phyloP scores from a whole-genome alignment of 2,329 filamentous ascomycete species.

The Helotiales sp. region DNA sequence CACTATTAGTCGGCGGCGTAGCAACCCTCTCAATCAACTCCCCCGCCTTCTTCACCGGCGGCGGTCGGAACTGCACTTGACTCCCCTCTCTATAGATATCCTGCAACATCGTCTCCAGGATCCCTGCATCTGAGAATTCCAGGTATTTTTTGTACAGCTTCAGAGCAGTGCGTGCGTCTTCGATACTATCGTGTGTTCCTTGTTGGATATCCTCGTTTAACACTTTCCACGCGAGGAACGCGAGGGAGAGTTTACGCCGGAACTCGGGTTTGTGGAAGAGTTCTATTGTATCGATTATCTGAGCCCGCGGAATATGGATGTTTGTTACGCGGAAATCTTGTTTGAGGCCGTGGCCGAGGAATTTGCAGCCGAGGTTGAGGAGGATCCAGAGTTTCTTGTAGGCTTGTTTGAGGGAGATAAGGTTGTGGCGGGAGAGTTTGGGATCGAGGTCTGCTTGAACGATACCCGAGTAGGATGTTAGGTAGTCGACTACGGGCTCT shows the following conservation, averaged over 20 bases:
- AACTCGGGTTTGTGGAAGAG: conserved; percentile 82
- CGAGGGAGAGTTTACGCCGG: conserved; percentile 83
- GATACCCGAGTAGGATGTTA: conserved; percentile 93
- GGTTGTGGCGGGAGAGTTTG: conserved; percentile 73
- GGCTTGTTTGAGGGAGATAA: conserved; percentile 84
- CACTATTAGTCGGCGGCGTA: conserved; percentile 50
- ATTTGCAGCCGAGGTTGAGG: conserved; percentile 89
- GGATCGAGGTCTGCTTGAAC: conserved; percentile 81
- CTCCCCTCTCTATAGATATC: conserved; percentile 75
- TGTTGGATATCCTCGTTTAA: conserved; percentile 93
- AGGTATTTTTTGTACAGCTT: conserved; percentile 87
- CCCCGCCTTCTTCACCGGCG: conserved; percentile 46
- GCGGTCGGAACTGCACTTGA: conserved; percentile 58
- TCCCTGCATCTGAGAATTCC: conserved; percentile 83
- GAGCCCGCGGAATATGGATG: conserved; percentile 86
- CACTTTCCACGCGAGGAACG: conserved; percentile 88
- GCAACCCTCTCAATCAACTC: conserved; percentile 48
- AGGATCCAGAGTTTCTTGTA: conserved; percentile 99
- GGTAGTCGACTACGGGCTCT: conserved; percentile 90
- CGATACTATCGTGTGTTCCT: conserved; percentile 90
- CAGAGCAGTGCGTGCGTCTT: conserved; percentile 88
- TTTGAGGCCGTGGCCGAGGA: conserved; percentile 89
- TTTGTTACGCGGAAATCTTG: conserved; percentile 98
- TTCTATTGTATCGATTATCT: conserved; percentile 93
- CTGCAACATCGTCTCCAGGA: conserved; percentile 79